Conservation (phyloP, 2,329 filamentous ascomycete species). For the Pestalotiopsis fici region DNA sequence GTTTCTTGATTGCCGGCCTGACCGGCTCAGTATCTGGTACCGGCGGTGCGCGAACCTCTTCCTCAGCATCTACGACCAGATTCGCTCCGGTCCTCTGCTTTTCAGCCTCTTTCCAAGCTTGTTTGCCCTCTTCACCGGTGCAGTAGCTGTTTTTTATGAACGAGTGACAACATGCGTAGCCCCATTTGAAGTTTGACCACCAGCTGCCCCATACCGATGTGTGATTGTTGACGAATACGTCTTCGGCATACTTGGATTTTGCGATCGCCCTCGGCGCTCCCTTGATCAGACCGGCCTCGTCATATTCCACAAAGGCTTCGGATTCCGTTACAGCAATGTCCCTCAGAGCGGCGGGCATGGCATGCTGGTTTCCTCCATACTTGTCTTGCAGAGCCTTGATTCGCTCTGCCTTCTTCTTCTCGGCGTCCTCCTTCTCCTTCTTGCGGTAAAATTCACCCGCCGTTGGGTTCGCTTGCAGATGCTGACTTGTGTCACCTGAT, state of each 20-base stretch:
- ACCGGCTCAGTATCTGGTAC: slow-evolving; percentile 13
- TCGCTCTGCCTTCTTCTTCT: slow-evolving; percentile 66
- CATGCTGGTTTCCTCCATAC: slow-evolving; percentile 72
- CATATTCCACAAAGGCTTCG: slow-evolving; percentile 91
- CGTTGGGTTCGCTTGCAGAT: slow-evolving; percentile 95
- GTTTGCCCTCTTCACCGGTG: slow-evolving; percentile 85
- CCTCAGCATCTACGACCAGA: slow-evolving; percentile 34
- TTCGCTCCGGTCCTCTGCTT: slow-evolving; percentile 51
- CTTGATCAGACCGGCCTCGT: slow-evolving; percentile 86
- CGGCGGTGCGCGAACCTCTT: slow-evolving; percentile 17
- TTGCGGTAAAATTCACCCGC: slow-evolving; percentile 84
- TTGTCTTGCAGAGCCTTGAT: slow-evolving; percentile 75
- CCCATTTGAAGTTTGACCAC: slow-evolving; percentile 96
- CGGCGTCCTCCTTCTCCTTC: slow-evolving; percentile 74
- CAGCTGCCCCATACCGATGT: slow-evolving; percentile 93
- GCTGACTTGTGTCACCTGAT: slow-evolving; percentile 74
- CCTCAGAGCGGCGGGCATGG: slow-evolving; percentile 61
- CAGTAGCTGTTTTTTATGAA: slow-evolving; percentile 96
- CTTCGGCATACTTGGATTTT: slow-evolving; percentile 90
- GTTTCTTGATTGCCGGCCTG: slow-evolving; percentile 58
- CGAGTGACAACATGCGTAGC: slow-evolving; percentile 93
- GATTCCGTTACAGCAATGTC: slow-evolving; percentile 74
- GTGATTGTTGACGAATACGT: slow-evolving; percentile 88
- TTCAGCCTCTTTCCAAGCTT: slow-evolving; percentile 77
- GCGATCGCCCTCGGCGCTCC: slow-evolving; percentile 75